phyloP scores from a whole-genome alignment of 2,329 filamentous ascomycete genomes.

The Cercospora sesami region DNA sequence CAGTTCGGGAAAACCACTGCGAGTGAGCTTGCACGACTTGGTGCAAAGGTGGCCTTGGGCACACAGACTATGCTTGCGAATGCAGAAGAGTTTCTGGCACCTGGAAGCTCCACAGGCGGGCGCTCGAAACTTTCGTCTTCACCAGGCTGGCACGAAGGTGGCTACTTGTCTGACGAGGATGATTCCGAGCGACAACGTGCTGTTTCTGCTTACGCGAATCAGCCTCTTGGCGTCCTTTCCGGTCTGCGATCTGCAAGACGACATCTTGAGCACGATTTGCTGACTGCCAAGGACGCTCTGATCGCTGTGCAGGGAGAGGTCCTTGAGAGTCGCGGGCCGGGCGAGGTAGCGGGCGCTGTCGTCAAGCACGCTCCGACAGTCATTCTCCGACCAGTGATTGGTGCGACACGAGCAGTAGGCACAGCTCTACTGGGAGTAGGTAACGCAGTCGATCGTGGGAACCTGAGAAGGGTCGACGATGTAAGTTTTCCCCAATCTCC shows the following conservation, averaged over 20 bases:
- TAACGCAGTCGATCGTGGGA: slow-evolving; percentile 82
- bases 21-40: slow-evolving; percentile 88
- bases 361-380: slow-evolving; percentile 85
- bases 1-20: slow-evolving; percentile 92
- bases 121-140: slow-evolving; percentile 26
- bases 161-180: slow-evolving; percentile 55
- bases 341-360: slow-evolving; percentile 76
- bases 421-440: slow-evolving; percentile 89
- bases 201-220: slow-evolving; percentile 89
- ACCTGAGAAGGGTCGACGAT: slow-evolving; percentile 79
- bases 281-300: slow-evolving; percentile 83
- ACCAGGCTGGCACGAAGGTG: slow-evolving; percentile 47
- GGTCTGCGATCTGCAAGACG: slow-evolving; percentile 80
- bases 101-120: slow-evolving; percentile 29
- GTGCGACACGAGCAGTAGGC: slow-evolving; percentile 82
- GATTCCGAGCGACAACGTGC: slow-evolving; percentile 72
- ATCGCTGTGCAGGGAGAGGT: slow-evolving; percentile 92
- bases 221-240: slow-evolving; percentile 84
- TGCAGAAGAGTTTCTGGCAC: slow-evolving; percentile 73
- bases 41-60: slow-evolving; percentile 90
- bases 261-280: slow-evolving; percentile 81
- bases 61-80: slow-evolving; percentile 91
- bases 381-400: slow-evolving; percentile 85
- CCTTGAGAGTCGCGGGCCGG: slow-evolving; percentile 79
- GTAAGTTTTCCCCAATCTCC: slow-evolving; percentile 59